phyloP scores from a whole-genome alignment of 2,329 filamentous ascomycete genomes.

The Furcasterigmium furcatum region DNA sequence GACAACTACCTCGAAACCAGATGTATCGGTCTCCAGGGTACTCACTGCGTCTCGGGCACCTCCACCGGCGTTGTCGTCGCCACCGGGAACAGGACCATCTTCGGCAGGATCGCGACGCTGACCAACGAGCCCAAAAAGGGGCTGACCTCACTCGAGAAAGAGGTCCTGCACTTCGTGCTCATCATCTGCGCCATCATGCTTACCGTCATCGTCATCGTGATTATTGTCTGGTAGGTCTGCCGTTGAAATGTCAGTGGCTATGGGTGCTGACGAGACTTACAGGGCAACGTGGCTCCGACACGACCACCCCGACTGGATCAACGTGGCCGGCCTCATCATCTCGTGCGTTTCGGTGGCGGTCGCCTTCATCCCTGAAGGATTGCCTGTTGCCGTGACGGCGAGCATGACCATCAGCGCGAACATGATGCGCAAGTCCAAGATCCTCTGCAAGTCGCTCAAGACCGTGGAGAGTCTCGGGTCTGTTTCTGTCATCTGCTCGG shows the following conservation, averaged over 20 bases:
- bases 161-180: slow-evolving; percentile 69
- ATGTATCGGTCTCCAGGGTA: slow-evolving; percentile 76
- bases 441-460: slow-evolving; percentile 77
- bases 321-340: slow-evolving; percentile 68
- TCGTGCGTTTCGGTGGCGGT: slow-evolving; percentile 70
- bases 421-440: slow-evolving; percentile 72
- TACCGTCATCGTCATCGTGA: slow-evolving; percentile 59
- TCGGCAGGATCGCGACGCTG: slow-evolving; percentile 71
- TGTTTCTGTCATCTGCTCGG: slow-evolving; percentile 71
- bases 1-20: slow-evolving; percentile 74
- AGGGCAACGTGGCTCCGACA: slow-evolving; percentile 69
- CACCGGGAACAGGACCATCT: slow-evolving; percentile 70
- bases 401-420: slow-evolving; percentile 74
- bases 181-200: slow-evolving; percentile 68
- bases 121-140: slow-evolving; percentile 67
- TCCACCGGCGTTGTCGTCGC: slow-evolving; percentile 66
- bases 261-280: too few relatives aligned
- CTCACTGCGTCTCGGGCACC: slow-evolving; percentile 69
- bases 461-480: slow-evolving; percentile 74
- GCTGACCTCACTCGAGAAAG: slow-evolving; percentile 67
- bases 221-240: slow-evolving; percentile 61
- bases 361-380: slow-evolving; percentile 72
- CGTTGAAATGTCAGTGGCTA: too few relatives aligned
- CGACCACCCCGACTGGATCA: slow-evolving; percentile 67
- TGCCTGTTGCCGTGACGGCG: slow-evolving; percentile 67